Evolutionary conservation across 2,329 filamentous ascomycete species (phyloP), one percentile per base, ranked within the genome.

Genomic region (Torrubiella hemipterigena): DNA sequence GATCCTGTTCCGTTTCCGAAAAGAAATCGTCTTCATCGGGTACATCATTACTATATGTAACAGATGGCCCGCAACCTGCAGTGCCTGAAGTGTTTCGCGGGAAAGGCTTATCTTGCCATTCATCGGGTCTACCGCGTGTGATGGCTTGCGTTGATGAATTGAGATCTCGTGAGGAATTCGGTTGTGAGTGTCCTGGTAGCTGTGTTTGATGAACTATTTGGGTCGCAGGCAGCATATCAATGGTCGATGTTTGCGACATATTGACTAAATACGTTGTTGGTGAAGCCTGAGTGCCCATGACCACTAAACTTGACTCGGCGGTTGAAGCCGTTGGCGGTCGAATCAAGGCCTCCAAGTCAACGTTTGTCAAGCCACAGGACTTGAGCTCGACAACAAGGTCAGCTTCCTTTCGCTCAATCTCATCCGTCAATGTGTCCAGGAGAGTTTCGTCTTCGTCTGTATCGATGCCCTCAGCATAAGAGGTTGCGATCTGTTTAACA

Each of bases 141-240:
- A 49, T 39, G 12, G 48, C 30, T 12, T 42, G 46, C 24, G 38
- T 44, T 17, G 34, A 41, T 27, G 40, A 33, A 3, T 41, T 35
- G 12, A 38, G 22, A 22, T 37, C 40, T n/a, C 41, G 35, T 17
- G 34, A 31, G n/a, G 38, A 37, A 6, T 37, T 40, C 15, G 44
- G 34, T 14, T 42, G 37, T 17, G 45, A 48, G 42, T 48, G 41
- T 19, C 40, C 38, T 8, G 56, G 52, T 15, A 65, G 41, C 33
- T 71, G 68, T 2, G 68, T 72, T 42, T 72, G 67, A 14, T 62
- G 56, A 14, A 72, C 58, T 13, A 70, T 55, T 37, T 73, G 63
- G 2, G 63, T 61, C 2, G 49, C 43, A 12, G 44, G 42, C 10
- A 48, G 20, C 3, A 50, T 47, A 7, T 42, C 47, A n/a, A 58